Base-by-base conservation (phyloP, 805 yeast species). In the Spencermartinsiella europaea region DNA sequence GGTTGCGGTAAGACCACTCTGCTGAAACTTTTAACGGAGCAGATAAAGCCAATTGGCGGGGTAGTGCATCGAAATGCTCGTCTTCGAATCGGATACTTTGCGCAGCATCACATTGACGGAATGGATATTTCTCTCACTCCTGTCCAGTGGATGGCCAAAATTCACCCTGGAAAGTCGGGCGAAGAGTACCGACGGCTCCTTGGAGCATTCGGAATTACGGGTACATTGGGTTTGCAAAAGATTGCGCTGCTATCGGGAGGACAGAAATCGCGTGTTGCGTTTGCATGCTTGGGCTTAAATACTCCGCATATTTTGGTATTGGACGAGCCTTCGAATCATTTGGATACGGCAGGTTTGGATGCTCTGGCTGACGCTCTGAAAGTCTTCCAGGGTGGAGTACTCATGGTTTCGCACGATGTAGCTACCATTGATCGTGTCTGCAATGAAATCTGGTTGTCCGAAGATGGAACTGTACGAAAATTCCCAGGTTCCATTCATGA, bases 1-100 rank as follows among this genome's bases (percentile, higher is more conserved):
- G 99, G 99, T 72, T 87, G 96, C 63, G 99, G 99, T 85, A 93
- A 93, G 67, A 90, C 99, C 8, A 93, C 99, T 2, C 72, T 93
- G 51, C 75, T 93, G 62, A 91, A 91, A 65, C 71, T 93, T 37
- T 72, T 93, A 57, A 81, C 90, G 79, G 96, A 86, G 52, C 79
- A 73, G 54, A 69, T 85, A 44, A 70, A 71, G 19, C 97, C 99
- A 1, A 61, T 80, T 38, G 73, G 69, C n/a, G 99, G 99, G 46
- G 73, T 76, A 46, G 83, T 90, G 17, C 76, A 87, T 19, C 79
- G 79, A 53, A 90, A 93, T 61, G 83, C 93, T 37, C 77, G 97
- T 57, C 71, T 93, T 56, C 79, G 98, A 69, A 85, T 93, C 45
- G 98, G 96, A 15, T 93, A 93, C 66, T 93, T 93, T 70, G 97